A percentile compares a stretch with the other conserved stretches of the same genome.
These are phyloP conservation scores for Pseudofabraea citricarpa DNA, from an alignment of 2,329 filamentous ascomycete species.

Conservation along the genomic window DNA sequence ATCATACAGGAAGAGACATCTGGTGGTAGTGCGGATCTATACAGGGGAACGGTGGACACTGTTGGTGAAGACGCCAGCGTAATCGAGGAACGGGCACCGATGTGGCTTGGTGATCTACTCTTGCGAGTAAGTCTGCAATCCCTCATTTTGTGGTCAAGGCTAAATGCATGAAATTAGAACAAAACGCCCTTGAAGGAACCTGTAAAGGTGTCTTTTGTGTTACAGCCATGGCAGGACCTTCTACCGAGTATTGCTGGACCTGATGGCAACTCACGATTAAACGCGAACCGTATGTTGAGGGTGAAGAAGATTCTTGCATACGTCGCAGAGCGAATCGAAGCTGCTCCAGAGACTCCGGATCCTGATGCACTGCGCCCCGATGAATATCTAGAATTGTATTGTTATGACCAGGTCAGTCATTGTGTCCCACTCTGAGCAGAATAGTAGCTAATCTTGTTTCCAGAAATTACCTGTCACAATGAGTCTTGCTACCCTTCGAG, in stretches of 20 bases:
- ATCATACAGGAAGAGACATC: constrained; percentile 66
- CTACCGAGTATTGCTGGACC: constrained; percentile 69
- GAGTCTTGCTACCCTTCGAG: constrained; percentile 88
- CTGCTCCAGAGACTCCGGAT: constrained; percentile 53
- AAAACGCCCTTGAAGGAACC: constrained; percentile 82
- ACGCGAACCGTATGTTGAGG: constrained; percentile 93
- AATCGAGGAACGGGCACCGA: constrained; percentile 80
- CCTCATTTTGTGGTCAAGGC: background rate
- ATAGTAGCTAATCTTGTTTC: background rate
- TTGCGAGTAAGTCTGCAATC: constrained; percentile 48
- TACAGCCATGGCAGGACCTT: constrained; percentile 73
- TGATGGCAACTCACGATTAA: constrained; percentile 83
- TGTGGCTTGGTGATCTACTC: constrained; percentile 88
- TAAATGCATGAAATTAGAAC: constrained; percentile 50
- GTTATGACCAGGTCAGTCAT: constrained; percentile 76
- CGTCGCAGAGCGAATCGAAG: constrained; percentile 86
- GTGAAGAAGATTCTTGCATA: constrained; percentile 93
- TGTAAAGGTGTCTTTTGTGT: constrained; percentile 89
- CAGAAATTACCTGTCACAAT: constrained; percentile 67
- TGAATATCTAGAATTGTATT: constrained; percentile 92
- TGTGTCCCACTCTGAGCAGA: background rate
- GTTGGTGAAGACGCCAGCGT: constrained; percentile 73
- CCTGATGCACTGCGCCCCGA: constrained; percentile 67
- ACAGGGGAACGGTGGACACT: constrained; percentile 79
- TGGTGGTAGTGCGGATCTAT: constrained; percentile 75